Evolutionary conservation across 139 green algal species (phyloP), one percentile per base, ranked within the genome.

Genomic region (Closterium sp.): DNA sequence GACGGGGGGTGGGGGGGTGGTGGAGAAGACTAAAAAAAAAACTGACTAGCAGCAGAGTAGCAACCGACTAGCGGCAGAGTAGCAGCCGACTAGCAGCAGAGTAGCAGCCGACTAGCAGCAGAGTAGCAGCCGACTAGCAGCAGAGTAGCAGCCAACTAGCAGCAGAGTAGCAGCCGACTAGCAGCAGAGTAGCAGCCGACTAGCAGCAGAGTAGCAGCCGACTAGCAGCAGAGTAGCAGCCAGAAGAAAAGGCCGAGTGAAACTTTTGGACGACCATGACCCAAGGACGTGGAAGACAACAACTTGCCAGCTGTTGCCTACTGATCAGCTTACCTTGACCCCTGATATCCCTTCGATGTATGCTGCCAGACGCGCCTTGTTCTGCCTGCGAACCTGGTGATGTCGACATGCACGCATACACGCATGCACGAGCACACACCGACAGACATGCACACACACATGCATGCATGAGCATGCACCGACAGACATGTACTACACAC

Each of bases 341-440:
- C 36, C 69, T 28, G 5, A 84, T 7, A 84, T 7, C 6, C 69
- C 6, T 12, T 28, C 69, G 28, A n/a, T 6, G 4, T 6, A 84
- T 7, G 8, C 69, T 28, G 3, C 5, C 69, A 84, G 5, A 31
- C 69, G 9, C 69, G 8, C 69, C 96, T 99, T 99, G 95, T 97
- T 96, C 3, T 90, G 38, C 32, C 93, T 88, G 96, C 99, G 99
- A 76, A 98, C 95, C 21, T 87, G 90, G 12, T 33, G n/a, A 32
- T 89, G 10, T 21, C n/a, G 4, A 12, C 69, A 31, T 7, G 9
- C 69, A 31, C 69, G 9, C 69, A 31, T 7, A 84, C 69, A 31
- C 69, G 9, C 69, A 31, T 31, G 28, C 69, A 31, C 69, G 9
- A 4, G 4, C 28, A 84, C 69, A n/a, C 69, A 84, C 69, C 28